These are phyloP conservation scores for Penium margaritaceum DNA, from an alignment of 139 green algal species.

Conservation along the genomic window DNA sequence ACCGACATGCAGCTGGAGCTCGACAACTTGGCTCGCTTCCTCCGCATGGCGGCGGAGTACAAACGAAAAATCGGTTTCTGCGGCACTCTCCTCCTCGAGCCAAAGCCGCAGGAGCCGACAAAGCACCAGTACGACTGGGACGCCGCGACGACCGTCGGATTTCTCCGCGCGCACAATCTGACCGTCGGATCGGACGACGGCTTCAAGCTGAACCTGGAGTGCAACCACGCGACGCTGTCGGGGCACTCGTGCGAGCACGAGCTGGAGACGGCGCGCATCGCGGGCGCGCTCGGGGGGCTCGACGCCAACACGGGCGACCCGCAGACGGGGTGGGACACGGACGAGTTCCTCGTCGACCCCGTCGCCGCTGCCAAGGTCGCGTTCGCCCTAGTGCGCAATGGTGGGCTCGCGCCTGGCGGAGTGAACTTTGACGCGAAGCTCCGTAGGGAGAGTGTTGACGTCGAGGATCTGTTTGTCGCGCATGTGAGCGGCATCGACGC, in stretches of 20 bases:
- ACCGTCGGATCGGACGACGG: slow-evolving; percentile 35
- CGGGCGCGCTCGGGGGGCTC: slow-evolving; percentile 56
- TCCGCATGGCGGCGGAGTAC: slow-evolving; percentile 53
- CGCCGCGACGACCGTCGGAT: slow-evolving; percentile 51
- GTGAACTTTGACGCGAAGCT: slow-evolving; percentile 77
- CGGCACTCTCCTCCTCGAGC: slow-evolving; percentile 57
- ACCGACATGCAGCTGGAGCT: slow-evolving; percentile 60
- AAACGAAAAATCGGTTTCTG: slow-evolving; percentile 23
- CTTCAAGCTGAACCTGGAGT: slow-evolving; percentile 68
- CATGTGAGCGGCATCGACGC: slow-evolving; percentile 67
- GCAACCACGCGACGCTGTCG: slow-evolving; percentile 69
- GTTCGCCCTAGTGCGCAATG: slow-evolving; percentile 49
- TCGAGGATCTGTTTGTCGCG: slow-evolving; percentile 58
- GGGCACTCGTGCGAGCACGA: slow-evolving; percentile 36
- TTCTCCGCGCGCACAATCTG: slow-evolving; percentile 56
- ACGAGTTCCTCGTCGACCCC: slow-evolving; percentile 57
- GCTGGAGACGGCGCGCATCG: slow-evolving; percentile 43
- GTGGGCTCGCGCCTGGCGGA: slow-evolving; percentile 55
- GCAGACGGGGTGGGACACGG: slow-evolving; percentile 63
- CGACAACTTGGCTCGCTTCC: slow-evolving; percentile 55
- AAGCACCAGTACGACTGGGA: slow-evolving; percentile 64
- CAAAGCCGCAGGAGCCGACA: slow-evolving; percentile 62
- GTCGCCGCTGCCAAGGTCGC: slow-evolving; percentile 48
- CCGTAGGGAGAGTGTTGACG: slow-evolving; percentile 55
- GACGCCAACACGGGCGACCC: slow-evolving; percentile 64